phyloP scores from a whole-genome alignment of 306 rosid genomes.

The Dryas octopetala region DNA sequence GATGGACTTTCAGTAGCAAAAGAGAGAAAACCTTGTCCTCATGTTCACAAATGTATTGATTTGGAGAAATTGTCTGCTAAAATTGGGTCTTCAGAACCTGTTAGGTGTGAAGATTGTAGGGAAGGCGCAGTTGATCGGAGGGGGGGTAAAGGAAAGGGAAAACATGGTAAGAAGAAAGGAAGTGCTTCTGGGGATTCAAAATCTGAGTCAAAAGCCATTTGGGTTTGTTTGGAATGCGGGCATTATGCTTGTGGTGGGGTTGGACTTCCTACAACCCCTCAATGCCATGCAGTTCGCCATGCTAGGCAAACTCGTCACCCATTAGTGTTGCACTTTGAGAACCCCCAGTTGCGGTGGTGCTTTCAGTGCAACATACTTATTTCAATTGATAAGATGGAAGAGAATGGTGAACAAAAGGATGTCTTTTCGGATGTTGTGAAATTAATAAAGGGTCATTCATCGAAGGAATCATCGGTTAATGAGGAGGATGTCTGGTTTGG shows the following conservation, averaged over 20 bases:
- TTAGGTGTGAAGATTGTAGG: constrained; percentile 74
- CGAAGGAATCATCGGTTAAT: constrained; percentile 37
- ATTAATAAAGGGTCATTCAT: constrained; percentile 51
- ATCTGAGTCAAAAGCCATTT: constrained; percentile 63
- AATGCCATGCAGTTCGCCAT: constrained; percentile 64
- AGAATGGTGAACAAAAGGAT: constrained; percentile 50
- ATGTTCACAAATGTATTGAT: constrained; percentile 68
- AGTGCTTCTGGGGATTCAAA: constrained; percentile 50
- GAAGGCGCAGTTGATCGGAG: constrained; percentile 60
- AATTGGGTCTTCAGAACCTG: constrained; percentile 43
- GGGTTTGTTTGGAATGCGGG: constrained; percentile 93
- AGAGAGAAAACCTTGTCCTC: constrained; percentile 63
- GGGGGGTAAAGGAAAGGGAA: constrained; percentile 62
- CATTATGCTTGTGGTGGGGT: constrained; percentile 79
- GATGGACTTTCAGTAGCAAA: constrained; percentile 44
- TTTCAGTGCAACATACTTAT: constrained; percentile 65
- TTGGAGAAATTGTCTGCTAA: constrained; percentile 51
- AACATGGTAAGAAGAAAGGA: constrained; percentile 72
- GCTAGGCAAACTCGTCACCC: constrained; percentile 68
- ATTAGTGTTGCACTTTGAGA: constrained; percentile 57
- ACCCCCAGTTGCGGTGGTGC: constrained; percentile 88
- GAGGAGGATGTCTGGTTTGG: constrained; percentile 45
- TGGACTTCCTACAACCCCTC: constrained; percentile 68
- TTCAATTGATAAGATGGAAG: constrained; percentile 55
- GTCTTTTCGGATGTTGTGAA: constrained; percentile 57